Evolutionary conservation across 306 rosid species (phyloP).

Genomic region (Glycine tomentella): DNA sequence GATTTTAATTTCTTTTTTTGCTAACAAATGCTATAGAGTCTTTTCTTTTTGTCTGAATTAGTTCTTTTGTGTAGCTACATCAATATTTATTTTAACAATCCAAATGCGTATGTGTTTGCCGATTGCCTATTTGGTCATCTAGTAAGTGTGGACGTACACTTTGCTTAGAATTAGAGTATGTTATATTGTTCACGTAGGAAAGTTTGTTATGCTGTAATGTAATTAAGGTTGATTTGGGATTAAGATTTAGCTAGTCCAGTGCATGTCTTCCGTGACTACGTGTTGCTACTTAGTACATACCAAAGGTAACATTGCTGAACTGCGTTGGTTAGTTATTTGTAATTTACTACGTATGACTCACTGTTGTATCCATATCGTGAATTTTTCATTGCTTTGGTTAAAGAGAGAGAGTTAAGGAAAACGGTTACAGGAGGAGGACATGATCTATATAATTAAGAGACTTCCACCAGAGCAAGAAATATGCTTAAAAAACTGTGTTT

Average conservation of each 20-base stretch:
- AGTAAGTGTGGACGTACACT: too few species aligned
- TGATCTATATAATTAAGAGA: constrained; percentile 26
- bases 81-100: background rate
- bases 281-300: too few species aligned
- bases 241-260: too few species aligned
- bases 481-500: background rate
- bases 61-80: background rate
- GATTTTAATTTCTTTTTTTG: too few species aligned
- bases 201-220: background rate
- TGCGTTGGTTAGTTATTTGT: background rate
- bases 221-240: too few species aligned
- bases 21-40: too few species aligned
- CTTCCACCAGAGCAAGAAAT: constrained; percentile 28
- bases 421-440: constrained; percentile 37
- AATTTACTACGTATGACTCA: background rate
- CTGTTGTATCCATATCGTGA: background rate
- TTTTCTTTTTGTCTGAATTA: too few species aligned
- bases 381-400: background rate
- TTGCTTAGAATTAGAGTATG: too few species aligned
- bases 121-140: too few species aligned
- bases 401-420: background rate
- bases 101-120: background rate
- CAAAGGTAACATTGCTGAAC: too few species aligned
- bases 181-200: too few species aligned
- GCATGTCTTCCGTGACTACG: background rate